These are phyloP conservation scores for Arctium lappa DNA, from an alignment of 129 eudicot genomes.

Conservation along the genomic window DNA sequence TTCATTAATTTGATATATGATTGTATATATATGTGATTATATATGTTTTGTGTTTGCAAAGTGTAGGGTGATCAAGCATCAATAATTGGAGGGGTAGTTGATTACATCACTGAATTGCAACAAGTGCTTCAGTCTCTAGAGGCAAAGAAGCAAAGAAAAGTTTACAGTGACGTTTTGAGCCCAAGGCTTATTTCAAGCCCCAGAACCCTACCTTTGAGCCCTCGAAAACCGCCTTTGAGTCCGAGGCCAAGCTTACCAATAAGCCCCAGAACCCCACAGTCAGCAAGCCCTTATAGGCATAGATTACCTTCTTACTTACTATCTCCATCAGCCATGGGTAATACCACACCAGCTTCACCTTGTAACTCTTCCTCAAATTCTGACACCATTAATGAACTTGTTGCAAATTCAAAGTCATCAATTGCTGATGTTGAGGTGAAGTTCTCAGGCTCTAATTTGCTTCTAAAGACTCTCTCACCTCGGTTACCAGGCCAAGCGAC, in stretches of 20 bases:
- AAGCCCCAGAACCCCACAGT: constrained; percentile 86
- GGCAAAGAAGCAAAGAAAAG: constrained; percentile 86
- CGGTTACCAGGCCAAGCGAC: constrained; percentile 73
- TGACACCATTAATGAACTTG: constrained; percentile 61
- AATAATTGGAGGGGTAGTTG: constrained; percentile 91
- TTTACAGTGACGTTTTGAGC: constrained; percentile 67
- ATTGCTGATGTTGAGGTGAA: constrained; percentile 91
- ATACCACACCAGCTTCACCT: constrained; percentile 35
- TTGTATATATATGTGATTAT: neutral
- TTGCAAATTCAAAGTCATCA: constrained; percentile 73
- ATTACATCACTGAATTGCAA: constrained; percentile 84
- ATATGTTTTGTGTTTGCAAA: constrained; percentile 2
- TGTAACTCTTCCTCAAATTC: constrained; percentile 42
- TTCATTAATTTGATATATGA: too few relatives aligned
- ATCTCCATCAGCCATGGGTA: constrained; percentile 28
- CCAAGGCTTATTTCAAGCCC: constrained; percentile 81
- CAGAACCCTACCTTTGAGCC: constrained; percentile 64
- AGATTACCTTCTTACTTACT: constrained; percentile 26
- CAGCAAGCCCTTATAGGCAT: constrained; percentile 59
- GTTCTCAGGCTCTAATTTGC: constrained; percentile 72
- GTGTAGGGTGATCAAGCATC: constrained; percentile 97
- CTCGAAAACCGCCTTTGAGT: constrained; percentile 81
- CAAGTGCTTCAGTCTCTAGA: constrained; percentile 89
- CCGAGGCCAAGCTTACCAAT: constrained; percentile 79
- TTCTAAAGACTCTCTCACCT: constrained; percentile 65